These are phyloP conservation scores for Andrographis paniculata DNA, from an alignment of 305 asterid species.

Conservation along the genomic window DNA sequence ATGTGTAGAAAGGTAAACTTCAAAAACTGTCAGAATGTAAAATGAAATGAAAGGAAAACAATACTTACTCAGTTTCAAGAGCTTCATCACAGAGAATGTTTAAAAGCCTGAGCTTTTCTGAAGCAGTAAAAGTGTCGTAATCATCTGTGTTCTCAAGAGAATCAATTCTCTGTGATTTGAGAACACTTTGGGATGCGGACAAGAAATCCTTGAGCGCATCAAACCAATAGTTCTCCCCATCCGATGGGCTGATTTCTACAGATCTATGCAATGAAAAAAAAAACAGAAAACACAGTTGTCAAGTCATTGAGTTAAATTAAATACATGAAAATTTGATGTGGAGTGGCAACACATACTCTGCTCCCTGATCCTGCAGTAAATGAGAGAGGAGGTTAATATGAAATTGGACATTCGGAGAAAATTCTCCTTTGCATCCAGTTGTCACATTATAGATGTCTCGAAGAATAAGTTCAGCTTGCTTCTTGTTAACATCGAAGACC, in stretches of 20 bases:
- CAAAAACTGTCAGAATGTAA: constrained; percentile 8
- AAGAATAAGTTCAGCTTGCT: constrained; percentile 47
- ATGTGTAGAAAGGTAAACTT: constrained; percentile 1
- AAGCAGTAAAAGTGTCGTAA: constrained; percentile 48
- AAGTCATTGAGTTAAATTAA: constrained; percentile 3
- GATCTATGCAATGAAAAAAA: constrained; percentile 35
- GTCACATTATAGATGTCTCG: constrained; percentile 60
- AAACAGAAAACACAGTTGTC: constrained; percentile 13
- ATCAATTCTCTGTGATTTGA: constrained; percentile 35
- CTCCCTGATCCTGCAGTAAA: constrained; percentile 42
- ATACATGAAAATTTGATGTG: constrained; percentile 11
- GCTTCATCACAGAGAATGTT: constrained; percentile 74
- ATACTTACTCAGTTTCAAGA: constrained; percentile 61
- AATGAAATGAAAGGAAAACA: constrained; percentile 6
- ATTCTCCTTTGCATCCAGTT: constrained; percentile 49
- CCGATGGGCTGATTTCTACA: constrained; percentile 34
- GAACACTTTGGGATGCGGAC: constrained; percentile 36
- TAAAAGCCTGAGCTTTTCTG: constrained; percentile 56
- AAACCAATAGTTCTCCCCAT: constrained; percentile 50
- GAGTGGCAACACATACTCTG: constrained; percentile 39
- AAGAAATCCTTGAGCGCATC: constrained; percentile 39
- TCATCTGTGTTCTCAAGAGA: constrained; percentile 34
- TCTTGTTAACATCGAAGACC: constrained; percentile 62
- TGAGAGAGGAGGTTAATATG: constrained; percentile 49
- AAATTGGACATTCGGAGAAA: constrained; percentile 54